Percentiles rank a stretch among this genome's conserved stretches.
Evolutionary conservation across 2,329 filamentous ascomycete species (phyloP).

Genomic region (Epichloe amarillans): DNA sequence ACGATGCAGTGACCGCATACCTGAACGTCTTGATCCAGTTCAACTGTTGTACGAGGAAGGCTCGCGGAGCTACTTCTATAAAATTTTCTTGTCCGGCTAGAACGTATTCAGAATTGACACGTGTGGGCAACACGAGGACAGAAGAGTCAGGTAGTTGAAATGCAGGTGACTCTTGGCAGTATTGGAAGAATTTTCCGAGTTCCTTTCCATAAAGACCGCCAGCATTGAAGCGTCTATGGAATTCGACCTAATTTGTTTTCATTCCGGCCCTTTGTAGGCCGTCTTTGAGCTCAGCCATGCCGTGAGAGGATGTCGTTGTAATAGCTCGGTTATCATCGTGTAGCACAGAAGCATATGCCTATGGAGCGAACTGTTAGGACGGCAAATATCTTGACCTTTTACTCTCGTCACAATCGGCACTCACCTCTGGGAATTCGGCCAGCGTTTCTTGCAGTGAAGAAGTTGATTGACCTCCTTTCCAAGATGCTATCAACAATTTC

Average conservation of each 20-base stretch:
- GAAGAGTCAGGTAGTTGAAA: not conserved
- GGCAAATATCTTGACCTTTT: not conserved
- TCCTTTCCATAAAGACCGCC: not conserved
- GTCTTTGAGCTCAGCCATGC: slow-evolving; percentile 9
- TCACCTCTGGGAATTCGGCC: not conserved
- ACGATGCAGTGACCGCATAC: not conserved
- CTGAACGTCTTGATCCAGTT: slow-evolving; percentile 33
- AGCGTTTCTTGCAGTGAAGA: not conserved
- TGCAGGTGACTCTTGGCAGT: not conserved
- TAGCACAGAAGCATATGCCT: slow-evolving; percentile 23
- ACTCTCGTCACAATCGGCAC: not conserved
- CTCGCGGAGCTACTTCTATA: not conserved
- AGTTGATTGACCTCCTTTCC: not conserved
- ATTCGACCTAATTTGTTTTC: not conserved
- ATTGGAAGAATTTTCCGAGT: not conserved
- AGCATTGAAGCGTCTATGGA: slow-evolving; percentile 1
- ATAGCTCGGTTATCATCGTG: slow-evolving; percentile 25
- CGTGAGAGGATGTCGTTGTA: slow-evolving; percentile 15
- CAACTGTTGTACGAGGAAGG: slow-evolving; percentile 37
- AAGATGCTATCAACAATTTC: not conserved
- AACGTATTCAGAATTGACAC: not conserved
- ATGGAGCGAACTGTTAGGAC: not conserved
- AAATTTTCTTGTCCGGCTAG: not conserved
- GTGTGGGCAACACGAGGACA: not conserved
- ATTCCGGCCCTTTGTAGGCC: not conserved